A percentile compares a stretch with the other conserved stretches of the same genome.
phyloP scores from a whole-genome alignment of 2,329 filamentous ascomycete species.

The Colletotrichum lini region DNA sequence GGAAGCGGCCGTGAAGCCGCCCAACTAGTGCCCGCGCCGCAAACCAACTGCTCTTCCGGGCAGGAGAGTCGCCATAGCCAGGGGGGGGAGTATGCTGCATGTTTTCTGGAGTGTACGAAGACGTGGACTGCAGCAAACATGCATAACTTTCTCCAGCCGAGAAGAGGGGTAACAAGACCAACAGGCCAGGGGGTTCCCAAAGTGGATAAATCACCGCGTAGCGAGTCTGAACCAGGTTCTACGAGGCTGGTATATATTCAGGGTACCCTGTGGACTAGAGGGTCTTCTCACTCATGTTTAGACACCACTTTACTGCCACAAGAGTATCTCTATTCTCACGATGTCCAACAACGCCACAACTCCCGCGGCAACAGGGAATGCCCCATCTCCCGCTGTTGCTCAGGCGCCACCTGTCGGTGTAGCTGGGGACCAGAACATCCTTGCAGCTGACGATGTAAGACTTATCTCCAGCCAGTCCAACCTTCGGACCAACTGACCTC shows the following conservation, averaged over 20 bases:
- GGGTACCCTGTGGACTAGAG: not conserved
- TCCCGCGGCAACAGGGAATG: not conserved
- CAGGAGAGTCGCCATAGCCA: not conserved
- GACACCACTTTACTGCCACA: no score
- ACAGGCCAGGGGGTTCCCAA: not conserved
- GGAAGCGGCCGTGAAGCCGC: not conserved
- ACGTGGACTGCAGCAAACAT: not conserved
- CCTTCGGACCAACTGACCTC: not conserved
- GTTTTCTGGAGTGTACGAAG: not conserved
- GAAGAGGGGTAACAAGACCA: slow-evolving; percentile 12
- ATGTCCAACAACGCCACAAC: not conserved
- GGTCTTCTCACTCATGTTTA: no score
- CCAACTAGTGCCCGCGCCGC: no score
- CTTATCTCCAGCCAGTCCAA: rapidly evolving
- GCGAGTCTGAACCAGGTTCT: not conserved
- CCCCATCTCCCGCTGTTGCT: not conserved
- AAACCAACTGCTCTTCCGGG: slow-evolving; percentile 1
- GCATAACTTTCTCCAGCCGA: not conserved
- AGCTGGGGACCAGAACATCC: not conserved
- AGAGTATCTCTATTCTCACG: rapidly evolving
- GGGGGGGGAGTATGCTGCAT: not conserved
- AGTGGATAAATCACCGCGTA: not conserved
- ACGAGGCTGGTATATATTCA: slow-evolving; percentile 1
- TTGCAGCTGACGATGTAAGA: not conserved
- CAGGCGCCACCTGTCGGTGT: not conserved